Conservation (phyloP, 148 eudicot genomes). For the Chenopodium berlandieri region DNA sequence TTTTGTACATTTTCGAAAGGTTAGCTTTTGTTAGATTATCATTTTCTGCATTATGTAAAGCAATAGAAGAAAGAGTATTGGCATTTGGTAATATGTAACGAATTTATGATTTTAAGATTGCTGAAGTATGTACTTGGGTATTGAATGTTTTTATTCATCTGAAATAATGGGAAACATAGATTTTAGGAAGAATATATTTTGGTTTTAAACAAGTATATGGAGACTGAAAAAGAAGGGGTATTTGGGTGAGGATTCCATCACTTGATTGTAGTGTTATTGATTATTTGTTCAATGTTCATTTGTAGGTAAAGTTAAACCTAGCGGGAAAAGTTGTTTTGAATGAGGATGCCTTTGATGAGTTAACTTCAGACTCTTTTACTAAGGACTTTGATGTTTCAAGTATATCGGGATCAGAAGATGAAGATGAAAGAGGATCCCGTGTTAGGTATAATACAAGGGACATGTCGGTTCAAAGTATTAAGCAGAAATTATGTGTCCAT, state of each 20-base stretch:
- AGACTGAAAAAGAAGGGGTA: background rate
- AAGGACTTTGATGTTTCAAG: slow-evolving; percentile 82
- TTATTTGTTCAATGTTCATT: slow-evolving; percentile 5
- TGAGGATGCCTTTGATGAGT: slow-evolving; percentile 84
- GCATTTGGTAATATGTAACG: background rate
- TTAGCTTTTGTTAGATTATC: background rate
- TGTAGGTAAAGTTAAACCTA: slow-evolving; percentile 73
- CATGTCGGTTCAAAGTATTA: slow-evolving; percentile 32
- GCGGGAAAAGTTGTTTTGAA: slow-evolving; percentile 73
- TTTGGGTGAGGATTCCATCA: background rate
- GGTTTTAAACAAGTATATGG: background rate
- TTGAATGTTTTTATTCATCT: no score
- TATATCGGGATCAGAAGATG: slow-evolving; percentile 93
- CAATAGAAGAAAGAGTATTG: background rate
- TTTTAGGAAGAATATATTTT: background rate
- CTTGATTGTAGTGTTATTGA: slow-evolving; percentile 5
- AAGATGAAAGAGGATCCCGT: slow-evolving; percentile 49
- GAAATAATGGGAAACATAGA: background rate
- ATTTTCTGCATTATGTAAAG: background rate
- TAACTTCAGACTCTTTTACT: slow-evolving; percentile 50
- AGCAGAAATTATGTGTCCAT: slow-evolving; percentile 53
- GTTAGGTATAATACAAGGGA: slow-evolving; percentile 27
- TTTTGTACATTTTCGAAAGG: background rate
- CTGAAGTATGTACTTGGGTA: background rate
- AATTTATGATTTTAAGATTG: background rate